Evolutionary conservation across 2,329 filamentous ascomycete species (phyloP), one percentile per base, ranked within the genome.

Genomic region (Apiospora arundinis): DNA sequence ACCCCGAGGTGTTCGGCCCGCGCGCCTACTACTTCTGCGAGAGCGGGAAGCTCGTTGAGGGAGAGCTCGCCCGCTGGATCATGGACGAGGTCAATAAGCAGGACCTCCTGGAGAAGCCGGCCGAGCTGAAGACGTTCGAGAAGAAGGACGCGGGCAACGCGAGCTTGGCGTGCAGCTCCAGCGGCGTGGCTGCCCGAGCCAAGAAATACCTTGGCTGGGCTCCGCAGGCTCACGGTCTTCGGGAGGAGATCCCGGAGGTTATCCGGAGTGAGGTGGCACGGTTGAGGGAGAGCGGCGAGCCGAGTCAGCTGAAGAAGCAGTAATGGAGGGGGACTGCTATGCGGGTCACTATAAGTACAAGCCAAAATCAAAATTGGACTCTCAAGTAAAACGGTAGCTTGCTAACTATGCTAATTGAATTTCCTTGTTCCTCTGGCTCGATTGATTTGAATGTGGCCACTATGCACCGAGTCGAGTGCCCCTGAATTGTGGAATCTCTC

Each of bases 21-120:
- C 80, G 88, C 45, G 91, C 85, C 0, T 94, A 94, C 79, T 94
- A 90, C 81, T 90, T 94, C 73, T 84, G 87, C 9, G 90, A 92
- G 78, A 88, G 87, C 74, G 91, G 89, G 1, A 82, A 87, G 70
- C 89, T 92, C 77, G 82, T 81, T 32, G 94, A 91, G 92, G 86
- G 88, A 6, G 89, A 93, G 18, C 78, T 92, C 9, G 83, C 89
- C 2, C 79, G 80, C 71, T 83, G 82, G 76, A 83, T 93, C 71
- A 89, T 88, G 0, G 84, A 90, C 56, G 85, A 88, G 75, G 89
- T 88, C 2, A 80, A 84, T 48, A 83, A 86, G 75, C 85, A 89
- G 78, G 87, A 88, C 0, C 82, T 87, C 44, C 73, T 81, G 28
- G 73, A 76, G 28, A 77, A 82, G 77, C 73, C 81, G 0, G 76